Base-by-base conservation (phyloP, 768 basidiomycete genomes). In the Macrolepiota fuliginosa region DNA sequence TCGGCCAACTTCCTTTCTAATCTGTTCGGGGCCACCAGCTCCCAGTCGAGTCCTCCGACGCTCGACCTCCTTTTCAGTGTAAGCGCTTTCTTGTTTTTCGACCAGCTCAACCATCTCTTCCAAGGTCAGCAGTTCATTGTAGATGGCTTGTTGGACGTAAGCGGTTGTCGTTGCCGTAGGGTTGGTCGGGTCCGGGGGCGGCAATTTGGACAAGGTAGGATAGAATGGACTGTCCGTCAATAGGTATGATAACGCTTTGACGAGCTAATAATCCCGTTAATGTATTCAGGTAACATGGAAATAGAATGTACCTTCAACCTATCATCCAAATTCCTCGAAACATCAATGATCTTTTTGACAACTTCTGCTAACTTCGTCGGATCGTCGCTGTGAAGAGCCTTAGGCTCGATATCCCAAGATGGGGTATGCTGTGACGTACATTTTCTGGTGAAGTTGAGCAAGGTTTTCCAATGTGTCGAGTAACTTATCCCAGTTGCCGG, bases 1-100 rank as follows among this genome's bases (percentile, higher is more conserved):
- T 61, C 81, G 68, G 6, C 83, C 83, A 3, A 94, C 86, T 22
- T 90, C 87, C 62, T 81, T 82, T 64, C 73, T 81, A 39, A 89
- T 66, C 56, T 84, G 75, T 50, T 88, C 86, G 0, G 82, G 82
- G 47, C 82, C 77, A 17, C 84, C 77, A 3, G 88, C 87, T 9
- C 86, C 87, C 13, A 99, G 77, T 22, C 97, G 83, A 64, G 81
- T 90, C 49, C 95, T 81, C 15, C 93, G 85, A 65, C 83, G 92
- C 29, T 87, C 83, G 40, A 96, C 81, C 70, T 97, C 93, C 59
- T 76, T 85, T 52, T 81, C 82, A 50, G 89, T 74, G 0, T 69
- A 70, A 39, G 76, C 74, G 19, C 80, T 77, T 72, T 96, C 94
- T 10, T 86, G 79, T 11, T 73, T 73, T 69, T 95, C 92, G 11